A percentile compares a stretch with the other conserved stretches of the same genome.
Evolutionary conservation across 192 early-diverging fungal species (phyloP).

Genomic region (Linnemannia zychae): DNA sequence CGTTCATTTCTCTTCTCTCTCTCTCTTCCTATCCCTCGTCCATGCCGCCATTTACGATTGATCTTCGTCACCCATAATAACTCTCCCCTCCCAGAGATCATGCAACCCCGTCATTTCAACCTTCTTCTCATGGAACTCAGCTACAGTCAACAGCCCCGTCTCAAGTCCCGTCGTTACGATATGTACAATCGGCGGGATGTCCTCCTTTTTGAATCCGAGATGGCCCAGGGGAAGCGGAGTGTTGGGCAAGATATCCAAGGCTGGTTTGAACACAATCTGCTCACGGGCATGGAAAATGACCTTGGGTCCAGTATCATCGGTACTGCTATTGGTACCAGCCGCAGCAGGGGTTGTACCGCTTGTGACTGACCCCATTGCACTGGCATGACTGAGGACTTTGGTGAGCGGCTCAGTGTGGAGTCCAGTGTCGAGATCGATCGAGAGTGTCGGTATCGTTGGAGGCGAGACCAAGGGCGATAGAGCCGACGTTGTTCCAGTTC

Average conservation of each 20-base stretch:
- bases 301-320: not conserved
- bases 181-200: conserved; percentile 53
- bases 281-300: conserved; percentile 43
- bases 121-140: conserved; percentile 48
- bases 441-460: not conserved
- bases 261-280: conserved; percentile 50
- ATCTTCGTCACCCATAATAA: conserved; percentile 33
- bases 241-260: conserved; percentile 48
- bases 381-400: not conserved
- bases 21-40: not conserved
- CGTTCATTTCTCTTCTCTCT: not conserved
- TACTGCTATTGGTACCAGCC: not conserved
- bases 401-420: not conserved
- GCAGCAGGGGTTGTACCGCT: not conserved
- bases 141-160: conserved; percentile 33
- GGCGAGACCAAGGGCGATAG: not conserved
- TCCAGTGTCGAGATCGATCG: conserved; percentile 3
- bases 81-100: conserved; percentile 50
- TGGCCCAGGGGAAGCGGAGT: conserved; percentile 49
- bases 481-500: not conserved
- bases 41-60: not conserved
- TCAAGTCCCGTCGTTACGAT: conserved; percentile 38
- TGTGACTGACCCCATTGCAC: not conserved
- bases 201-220: conserved; percentile 54
- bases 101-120: conserved; percentile 46